Evolutionary conservation across 2,329 filamentous ascomycete genomes (phyloP).

Genomic region (Beauveria varroae): DNA sequence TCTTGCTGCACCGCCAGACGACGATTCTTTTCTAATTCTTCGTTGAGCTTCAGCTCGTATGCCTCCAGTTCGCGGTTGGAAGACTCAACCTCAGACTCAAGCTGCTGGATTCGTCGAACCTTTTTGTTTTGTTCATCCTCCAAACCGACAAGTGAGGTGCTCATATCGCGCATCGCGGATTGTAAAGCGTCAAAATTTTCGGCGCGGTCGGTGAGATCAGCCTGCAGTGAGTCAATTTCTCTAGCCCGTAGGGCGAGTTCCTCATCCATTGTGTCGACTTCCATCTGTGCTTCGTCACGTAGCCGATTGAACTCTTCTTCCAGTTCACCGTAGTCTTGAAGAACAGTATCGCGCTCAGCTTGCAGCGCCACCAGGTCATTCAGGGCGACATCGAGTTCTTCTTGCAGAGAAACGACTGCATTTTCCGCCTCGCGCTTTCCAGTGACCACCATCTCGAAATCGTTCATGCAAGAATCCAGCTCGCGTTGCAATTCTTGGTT

Average conservation of each 20-base stretch:
- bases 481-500: constrained; percentile 85
- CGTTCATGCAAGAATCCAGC: constrained; percentile 69
- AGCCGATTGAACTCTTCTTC: constrained; percentile 55
- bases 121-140: constrained; percentile 86
- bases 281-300: constrained; percentile 56
- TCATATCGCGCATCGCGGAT: constrained; percentile 86
- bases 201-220: constrained; percentile 65
- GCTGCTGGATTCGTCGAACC: constrained; percentile 67
- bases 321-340: constrained; percentile 55
- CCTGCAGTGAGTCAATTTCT: constrained; percentile 61
- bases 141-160: constrained; percentile 74
- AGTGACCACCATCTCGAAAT: constrained; percentile 67
- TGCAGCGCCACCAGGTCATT: constrained; percentile 75
- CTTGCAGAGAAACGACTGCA: constrained; percentile 57
- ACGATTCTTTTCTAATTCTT: constrained; percentile 81
- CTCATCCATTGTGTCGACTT: constrained; percentile 59
- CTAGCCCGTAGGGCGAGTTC: constrained; percentile 66
- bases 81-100: constrained; percentile 76
- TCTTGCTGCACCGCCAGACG: constrained; percentile 86
- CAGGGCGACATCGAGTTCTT: constrained; percentile 71
- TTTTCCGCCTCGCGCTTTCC: constrained; percentile 55
- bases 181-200: constrained; percentile 92
- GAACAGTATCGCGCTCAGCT: constrained; percentile 76
- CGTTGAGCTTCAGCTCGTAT: constrained; percentile 74
- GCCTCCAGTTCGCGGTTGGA: constrained; percentile 82